Evolutionary conservation across 148 eudicot genomes (phyloP).

Genomic region (Polygonum maritimum): DNA sequence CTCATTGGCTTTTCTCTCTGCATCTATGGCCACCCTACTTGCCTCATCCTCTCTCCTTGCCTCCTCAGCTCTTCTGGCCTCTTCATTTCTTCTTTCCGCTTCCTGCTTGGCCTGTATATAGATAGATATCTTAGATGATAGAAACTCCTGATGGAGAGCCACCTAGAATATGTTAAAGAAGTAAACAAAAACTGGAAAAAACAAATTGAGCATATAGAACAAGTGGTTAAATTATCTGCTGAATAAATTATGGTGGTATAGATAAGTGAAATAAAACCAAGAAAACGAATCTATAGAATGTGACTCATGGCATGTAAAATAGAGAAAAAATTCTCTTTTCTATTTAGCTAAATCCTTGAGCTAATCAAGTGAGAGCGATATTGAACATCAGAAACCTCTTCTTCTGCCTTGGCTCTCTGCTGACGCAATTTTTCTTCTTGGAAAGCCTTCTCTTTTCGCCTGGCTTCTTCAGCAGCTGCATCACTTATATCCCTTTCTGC

Average conservation of each 20-base stretch:
- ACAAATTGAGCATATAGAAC: not conserved
- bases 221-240: not conserved
- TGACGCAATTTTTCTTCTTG: conserved; percentile 62
- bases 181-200: not conserved
- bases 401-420: conserved; percentile 60
- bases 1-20: conserved; percentile 57
- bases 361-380: not conserved
- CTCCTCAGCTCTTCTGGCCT: conserved; percentile 45
- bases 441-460: conserved; percentile 64
- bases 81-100: conserved; percentile 56
- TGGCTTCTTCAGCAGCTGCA: conserved; percentile 84
- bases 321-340: not conserved
- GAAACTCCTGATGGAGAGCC: not conserved
- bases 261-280: not conserved
- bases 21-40: conserved; percentile 38
- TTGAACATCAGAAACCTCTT: conserved; percentile 39
- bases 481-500: conserved; percentile 89
- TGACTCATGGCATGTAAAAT: not conserved
- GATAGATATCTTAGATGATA: not conserved
- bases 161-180: not conserved
- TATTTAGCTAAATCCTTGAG: not conserved
- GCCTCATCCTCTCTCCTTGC: conserved; percentile 53
- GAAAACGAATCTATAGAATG: not conserved
- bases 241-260: not conserved
- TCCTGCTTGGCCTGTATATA: conserved; percentile 49